A percentile compares a stretch with the other conserved stretches of the same genome.
Evolutionary conservation across 306 rosid species (phyloP).

Genomic region (Dryas drummondii): DNA sequence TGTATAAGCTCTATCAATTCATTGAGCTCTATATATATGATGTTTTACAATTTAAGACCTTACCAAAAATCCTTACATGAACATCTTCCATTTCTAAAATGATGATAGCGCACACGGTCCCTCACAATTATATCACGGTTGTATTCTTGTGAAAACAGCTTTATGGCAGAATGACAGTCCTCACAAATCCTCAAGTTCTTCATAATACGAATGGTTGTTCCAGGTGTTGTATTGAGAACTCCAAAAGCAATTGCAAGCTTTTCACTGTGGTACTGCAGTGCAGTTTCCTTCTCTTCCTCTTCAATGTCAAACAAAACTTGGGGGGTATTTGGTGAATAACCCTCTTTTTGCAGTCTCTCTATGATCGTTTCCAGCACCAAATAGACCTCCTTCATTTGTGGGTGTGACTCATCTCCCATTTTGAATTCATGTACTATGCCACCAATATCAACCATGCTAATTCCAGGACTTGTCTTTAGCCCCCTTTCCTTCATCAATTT

Average conservation of each 20-base stretch:
- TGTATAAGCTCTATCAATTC: no score
- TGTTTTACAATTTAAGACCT: conserved; percentile 21
- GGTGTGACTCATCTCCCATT: conserved; percentile 58
- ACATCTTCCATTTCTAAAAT: conserved; percentile 52
- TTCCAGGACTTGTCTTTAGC: conserved; percentile 51
- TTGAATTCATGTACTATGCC: conserved; percentile 56
- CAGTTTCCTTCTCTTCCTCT: conserved; percentile 68
- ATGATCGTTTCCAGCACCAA: conserved; percentile 34
- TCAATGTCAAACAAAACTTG: conserved; percentile 44
- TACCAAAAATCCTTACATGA: conserved; percentile 63
- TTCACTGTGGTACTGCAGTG: conserved; percentile 47
- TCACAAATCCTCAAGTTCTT: conserved; percentile 65
- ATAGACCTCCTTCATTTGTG: conserved; percentile 44
- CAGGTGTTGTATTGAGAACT: conserved; percentile 45
- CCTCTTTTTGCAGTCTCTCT: conserved; percentile 47
- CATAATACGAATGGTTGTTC: conserved; percentile 48
- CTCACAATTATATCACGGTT: conserved; percentile 46
- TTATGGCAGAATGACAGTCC: conserved; percentile 56
- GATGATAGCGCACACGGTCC: conserved; percentile 62
- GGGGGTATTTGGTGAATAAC: conserved; percentile 51
- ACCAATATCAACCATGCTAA: conserved; percentile 44
- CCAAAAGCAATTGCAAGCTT: conserved; percentile 68
- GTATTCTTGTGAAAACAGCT: conserved; percentile 50
- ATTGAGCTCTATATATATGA: no score
- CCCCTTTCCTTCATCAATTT: conserved; percentile 60